Conservation (phyloP, 768 basidiomycete species). For the Clavulina sp. region DNA sequence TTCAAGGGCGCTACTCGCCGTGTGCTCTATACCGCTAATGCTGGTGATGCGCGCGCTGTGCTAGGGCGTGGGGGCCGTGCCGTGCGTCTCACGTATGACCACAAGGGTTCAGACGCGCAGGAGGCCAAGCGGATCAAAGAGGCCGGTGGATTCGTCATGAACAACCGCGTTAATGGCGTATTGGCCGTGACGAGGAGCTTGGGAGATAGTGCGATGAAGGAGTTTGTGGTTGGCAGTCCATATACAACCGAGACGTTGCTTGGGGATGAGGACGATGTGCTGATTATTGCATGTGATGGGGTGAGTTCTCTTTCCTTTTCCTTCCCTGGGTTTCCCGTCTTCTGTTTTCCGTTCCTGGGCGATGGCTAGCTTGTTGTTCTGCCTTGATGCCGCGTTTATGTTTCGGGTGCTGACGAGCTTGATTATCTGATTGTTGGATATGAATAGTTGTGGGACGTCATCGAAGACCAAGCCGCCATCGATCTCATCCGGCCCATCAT, state of each 20-base stretch:
- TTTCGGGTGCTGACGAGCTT: no score
- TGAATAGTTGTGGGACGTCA: conserved; percentile 89
- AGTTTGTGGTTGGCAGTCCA: conserved; percentile 93
- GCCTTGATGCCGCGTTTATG: no score
- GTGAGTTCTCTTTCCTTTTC: conserved; percentile 31
- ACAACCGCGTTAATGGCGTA: conserved; percentile 91
- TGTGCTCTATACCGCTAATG: conserved; percentile 89
- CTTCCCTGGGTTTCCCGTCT: neutral
- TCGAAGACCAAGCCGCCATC: conserved; percentile 77
- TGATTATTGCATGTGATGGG: conserved; percentile 94
- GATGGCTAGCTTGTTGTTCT: neutral
- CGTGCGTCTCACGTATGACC: conserved; percentile 89
- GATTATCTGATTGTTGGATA: neutral
- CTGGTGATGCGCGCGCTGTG: conserved; percentile 89
- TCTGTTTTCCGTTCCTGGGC: neutral
- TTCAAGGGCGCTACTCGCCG: conserved; percentile 24
- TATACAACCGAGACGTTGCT: conserved; percentile 97
- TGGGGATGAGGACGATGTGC: conserved; percentile 79
- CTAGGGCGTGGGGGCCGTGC: conserved; percentile 82
- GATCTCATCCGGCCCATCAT: conserved; percentile 75
- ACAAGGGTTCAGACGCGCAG: conserved; percentile 93
- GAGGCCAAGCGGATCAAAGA: conserved; percentile 96
- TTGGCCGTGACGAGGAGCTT: conserved; percentile 89
- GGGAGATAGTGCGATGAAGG: conserved; percentile 97
- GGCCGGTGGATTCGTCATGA: conserved; percentile 97